Conservation (phyloP, 2,329 filamentous ascomycete genomes). For the Aulographum hederae region DNA sequence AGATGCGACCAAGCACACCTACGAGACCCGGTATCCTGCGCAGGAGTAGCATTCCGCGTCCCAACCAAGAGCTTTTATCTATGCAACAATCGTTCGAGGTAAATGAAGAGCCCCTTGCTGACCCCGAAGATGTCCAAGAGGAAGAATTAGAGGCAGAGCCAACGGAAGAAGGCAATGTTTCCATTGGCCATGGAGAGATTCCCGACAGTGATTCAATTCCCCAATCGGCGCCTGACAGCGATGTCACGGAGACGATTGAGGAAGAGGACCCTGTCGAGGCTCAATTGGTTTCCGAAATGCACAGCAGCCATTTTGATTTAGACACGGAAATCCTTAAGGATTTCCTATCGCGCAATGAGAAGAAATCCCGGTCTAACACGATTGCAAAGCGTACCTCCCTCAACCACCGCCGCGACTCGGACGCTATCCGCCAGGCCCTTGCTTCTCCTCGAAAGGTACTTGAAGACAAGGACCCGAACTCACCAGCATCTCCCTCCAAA, state of each 20-base stretch:
- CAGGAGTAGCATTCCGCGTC: no score
- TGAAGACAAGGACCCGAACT: slow-evolving; percentile 28
- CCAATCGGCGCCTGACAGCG: neutral
- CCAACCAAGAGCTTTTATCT: no score
- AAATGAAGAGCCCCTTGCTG: no score
- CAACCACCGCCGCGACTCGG: slow-evolving; percentile 27
- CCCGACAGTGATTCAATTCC: neutral
- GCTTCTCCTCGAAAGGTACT: slow-evolving; percentile 26
- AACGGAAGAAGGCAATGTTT: no score
- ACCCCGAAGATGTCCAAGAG: no score
- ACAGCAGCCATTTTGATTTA: slow-evolving; percentile 20
- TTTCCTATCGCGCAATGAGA: slow-evolving; percentile 29
- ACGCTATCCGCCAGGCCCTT: slow-evolving; percentile 25
- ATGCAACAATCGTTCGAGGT: no score
- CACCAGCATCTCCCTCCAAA: slow-evolving; percentile 8
- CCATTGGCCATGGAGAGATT: no score
- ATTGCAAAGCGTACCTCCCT: slow-evolving; percentile 20
- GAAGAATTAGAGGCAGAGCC: no score
- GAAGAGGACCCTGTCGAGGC: neutral
- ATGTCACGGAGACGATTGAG: neutral
- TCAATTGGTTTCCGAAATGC: neutral
- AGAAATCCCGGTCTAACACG: slow-evolving; percentile 12
- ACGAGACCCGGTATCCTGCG: no score
- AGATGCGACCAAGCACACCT: no score
- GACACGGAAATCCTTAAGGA: slow-evolving; percentile 30